Evolutionary conservation across 2,329 filamentous ascomycete genomes (phyloP).

Genomic region (Intubia oerlemansii): DNA sequence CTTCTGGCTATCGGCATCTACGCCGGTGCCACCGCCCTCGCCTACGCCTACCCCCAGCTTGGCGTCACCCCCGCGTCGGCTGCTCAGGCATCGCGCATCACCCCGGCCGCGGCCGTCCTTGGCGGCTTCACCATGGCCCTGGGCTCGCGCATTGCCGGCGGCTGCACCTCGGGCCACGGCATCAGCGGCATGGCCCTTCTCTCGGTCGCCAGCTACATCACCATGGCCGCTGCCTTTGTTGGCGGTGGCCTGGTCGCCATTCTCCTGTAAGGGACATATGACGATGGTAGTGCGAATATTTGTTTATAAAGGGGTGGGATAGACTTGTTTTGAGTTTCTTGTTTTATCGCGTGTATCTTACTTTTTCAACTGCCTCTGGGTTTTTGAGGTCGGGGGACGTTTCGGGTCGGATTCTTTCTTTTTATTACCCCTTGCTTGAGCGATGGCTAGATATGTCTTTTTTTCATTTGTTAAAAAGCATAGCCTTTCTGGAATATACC

Average conservation of each 20-base stretch:
- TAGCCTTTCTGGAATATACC: too few species aligned
- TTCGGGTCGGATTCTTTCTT: too few species aligned
- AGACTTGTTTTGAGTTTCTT: not conserved
- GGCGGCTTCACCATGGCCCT: slow-evolving; percentile 37
- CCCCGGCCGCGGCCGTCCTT: slow-evolving; percentile 18
- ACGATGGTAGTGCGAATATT: too few species aligned
- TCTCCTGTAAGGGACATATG: too few species aligned
- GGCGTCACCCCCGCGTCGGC: slow-evolving; percentile 1
- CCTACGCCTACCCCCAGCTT: slow-evolving; percentile 1
- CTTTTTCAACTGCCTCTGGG: too few species aligned
- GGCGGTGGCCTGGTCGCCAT: slow-evolving; percentile 16
- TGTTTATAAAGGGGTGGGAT: too few species aligned
- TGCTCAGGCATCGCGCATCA: slow-evolving; percentile 11
- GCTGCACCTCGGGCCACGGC: slow-evolving; percentile 48
- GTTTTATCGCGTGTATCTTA: not conserved
- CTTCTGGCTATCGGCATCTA: slow-evolving; percentile 13
- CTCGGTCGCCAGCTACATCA: slow-evolving; percentile 38
- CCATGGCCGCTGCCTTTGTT: slow-evolving; percentile 34
- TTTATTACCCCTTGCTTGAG: too few species aligned
- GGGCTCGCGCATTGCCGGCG: slow-evolving; percentile 39
- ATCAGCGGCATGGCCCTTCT: slow-evolving; percentile 45
- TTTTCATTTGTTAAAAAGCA: too few species aligned
- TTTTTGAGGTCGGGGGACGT: too few species aligned
- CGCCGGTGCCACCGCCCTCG: slow-evolving; percentile 7
- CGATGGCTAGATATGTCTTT: too few species aligned